A percentile compares a stretch with the other conserved stretches of the same genome.
These are phyloP conservation scores for Pseudogymnoascus verrucosus DNA, from an alignment of 2,329 filamentous ascomycete species.

Conservation along the genomic window DNA sequence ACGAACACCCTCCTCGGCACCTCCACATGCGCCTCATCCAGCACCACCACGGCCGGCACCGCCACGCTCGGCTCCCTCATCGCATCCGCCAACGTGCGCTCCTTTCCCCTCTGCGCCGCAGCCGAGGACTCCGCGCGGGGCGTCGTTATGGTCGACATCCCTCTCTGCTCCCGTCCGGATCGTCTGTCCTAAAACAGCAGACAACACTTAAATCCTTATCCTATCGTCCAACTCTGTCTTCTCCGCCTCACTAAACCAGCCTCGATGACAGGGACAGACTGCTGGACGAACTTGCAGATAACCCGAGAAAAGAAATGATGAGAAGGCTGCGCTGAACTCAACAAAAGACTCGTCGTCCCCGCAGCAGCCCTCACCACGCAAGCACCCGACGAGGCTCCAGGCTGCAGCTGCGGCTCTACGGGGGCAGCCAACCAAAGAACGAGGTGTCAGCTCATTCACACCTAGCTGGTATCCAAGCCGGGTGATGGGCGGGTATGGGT, in stretches of 20 bases:
- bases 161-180: too few relatives aligned
- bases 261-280: not conserved
- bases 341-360: not conserved
- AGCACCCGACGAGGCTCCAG: not conserved
- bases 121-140: not conserved
- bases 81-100: slow-evolving; percentile 30
- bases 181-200: not conserved
- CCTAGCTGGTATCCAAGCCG: not conserved
- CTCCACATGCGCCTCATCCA: slow-evolving; percentile 30
- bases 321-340: not conserved
- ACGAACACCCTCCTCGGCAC: slow-evolving; percentile 27
- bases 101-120: not conserved
- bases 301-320: not conserved
- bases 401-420: slow-evolving; percentile 1
- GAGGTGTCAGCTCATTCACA: not conserved
- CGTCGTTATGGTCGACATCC: not conserved
- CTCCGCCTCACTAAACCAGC: not conserved
- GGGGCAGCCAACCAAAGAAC: not conserved
- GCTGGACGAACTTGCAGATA: not conserved
- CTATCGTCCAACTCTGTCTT: not conserved
- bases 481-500: not conserved
- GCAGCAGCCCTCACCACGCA: not conserved
- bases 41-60: slow-evolving; percentile 32
- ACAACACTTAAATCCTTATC: not conserved
- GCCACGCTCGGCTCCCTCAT: slow-evolving; percentile 34